These are phyloP conservation scores for Pugionium cornutum DNA, from an alignment of 345 rosid species.

Conservation along the genomic window DNA sequence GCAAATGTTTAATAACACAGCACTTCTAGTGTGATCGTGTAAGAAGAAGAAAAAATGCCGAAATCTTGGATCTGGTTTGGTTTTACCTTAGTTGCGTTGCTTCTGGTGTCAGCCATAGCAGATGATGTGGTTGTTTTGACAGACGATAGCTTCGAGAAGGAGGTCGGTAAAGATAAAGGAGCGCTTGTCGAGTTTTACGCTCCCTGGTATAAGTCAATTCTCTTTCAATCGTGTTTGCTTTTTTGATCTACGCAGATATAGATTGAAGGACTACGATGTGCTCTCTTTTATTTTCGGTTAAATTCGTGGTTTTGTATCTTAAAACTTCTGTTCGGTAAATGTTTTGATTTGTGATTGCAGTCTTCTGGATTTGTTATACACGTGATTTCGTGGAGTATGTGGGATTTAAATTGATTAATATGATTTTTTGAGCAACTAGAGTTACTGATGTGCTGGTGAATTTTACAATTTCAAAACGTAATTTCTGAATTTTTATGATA, in stretches of 20 bases:
- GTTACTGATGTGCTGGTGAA: constrained; percentile 2
- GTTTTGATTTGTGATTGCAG: constrained; percentile 22
- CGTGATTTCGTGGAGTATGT: background rate
- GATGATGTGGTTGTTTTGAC: constrained; percentile 85
- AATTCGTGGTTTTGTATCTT: constrained; percentile 12
- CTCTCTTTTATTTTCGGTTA: background rate
- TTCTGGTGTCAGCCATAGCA: constrained; percentile 60
- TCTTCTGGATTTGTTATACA: background rate
- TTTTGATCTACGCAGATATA: background rate
- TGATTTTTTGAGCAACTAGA: background rate
- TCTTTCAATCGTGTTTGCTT: background rate
- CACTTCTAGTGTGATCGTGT: constrained; percentile 6
- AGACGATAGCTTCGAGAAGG: constrained; percentile 91
- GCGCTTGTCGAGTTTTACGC: constrained; percentile 99
- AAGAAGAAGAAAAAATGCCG: constrained; percentile 44
- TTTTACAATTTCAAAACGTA: background rate
- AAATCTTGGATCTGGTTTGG: constrained; percentile 76
- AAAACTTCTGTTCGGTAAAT: constrained; percentile 3
- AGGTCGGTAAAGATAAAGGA: constrained; percentile 85
- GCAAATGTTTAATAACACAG: constrained; percentile 16
- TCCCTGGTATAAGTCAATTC: constrained; percentile 66
- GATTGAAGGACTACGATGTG: background rate
- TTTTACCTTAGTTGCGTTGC: constrained; percentile 45
- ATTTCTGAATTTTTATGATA: background rate
- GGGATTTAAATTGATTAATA: background rate